These are phyloP conservation scores for Cryptosporidium ryanae DNA, from an alignment of 169 alveolate species.

Conservation along the genomic window DNA sequence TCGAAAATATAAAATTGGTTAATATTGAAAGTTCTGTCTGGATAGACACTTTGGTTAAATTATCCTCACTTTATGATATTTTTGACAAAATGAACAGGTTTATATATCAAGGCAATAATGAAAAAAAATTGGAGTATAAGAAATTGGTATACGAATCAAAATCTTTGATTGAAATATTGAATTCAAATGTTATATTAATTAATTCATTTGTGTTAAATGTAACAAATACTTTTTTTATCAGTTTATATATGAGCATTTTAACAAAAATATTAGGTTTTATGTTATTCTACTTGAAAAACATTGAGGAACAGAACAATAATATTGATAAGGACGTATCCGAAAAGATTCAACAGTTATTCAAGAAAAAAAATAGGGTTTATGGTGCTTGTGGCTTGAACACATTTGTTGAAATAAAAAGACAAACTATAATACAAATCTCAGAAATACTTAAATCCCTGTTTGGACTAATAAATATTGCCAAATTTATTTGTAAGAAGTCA, in stretches of 20 bases:
- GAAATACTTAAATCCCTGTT: not conserved
- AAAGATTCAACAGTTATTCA: not conserved
- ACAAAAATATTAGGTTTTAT: conserved; percentile 4
- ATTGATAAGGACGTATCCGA: not conserved
- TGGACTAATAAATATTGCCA: not conserved
- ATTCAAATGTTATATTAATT: not conserved
- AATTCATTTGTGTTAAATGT: not conserved
- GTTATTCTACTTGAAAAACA: not conserved
- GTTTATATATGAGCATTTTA: not conserved
- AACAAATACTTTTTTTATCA: not conserved
- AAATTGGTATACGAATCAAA: not conserved
- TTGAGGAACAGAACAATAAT: not conserved
- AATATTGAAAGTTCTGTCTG: conserved; percentile 13
- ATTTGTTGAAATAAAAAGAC: too few relatives aligned
- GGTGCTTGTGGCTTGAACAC: too few relatives aligned
- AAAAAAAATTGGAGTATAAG: not conserved
- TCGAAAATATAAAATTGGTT: conserved; percentile 4
- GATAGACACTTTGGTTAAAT: conserved; percentile 5
- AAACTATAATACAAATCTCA: too few relatives aligned
- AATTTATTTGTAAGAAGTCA: not conserved
- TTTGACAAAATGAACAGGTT: not conserved
- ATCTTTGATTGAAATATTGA: not conserved
- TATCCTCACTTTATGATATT: not conserved
- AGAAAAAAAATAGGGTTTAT: not conserved
- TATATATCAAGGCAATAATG: not conserved